Evolutionary conservation across 192 early-diverging fungal species (phyloP).

Genomic region (Linnemannia elongata): DNA sequence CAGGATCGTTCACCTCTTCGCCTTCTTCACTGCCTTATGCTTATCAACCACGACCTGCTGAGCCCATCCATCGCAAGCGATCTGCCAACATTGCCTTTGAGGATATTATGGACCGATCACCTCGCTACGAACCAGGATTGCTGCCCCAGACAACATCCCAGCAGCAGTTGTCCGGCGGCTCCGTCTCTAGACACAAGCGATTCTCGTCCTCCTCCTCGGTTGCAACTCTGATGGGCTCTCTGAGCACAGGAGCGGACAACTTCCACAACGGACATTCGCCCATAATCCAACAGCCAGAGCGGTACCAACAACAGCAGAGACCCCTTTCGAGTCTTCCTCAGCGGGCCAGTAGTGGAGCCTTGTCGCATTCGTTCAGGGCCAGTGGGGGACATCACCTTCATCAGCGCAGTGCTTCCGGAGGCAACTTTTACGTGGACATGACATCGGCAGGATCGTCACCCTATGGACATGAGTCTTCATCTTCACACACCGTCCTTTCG

Average conservation of each 20-base stretch:
- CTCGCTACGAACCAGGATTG: constrained; percentile 10
- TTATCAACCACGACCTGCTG: constrained; percentile 20
- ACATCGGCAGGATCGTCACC: constrained; percentile 18
- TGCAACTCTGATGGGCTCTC: constrained; percentile 17
- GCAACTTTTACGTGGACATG: constrained; percentile 41
- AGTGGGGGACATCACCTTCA: constrained; percentile 42
- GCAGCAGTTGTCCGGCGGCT: neutral
- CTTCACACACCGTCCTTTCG: neutral
- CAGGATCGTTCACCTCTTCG: constrained; percentile 9
- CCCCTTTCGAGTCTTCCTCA: neutral
- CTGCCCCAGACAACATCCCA: neutral
- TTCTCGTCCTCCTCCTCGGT: constrained; percentile 45
- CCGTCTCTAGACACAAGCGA: constrained; percentile 36
- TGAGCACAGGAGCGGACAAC: constrained; percentile 12
- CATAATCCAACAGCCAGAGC: constrained; percentile 2
- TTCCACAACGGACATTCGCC: constrained; percentile 26
- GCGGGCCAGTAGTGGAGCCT: constrained; percentile 19
- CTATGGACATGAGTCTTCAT: constrained; percentile 11
- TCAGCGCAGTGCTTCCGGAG: constrained; percentile 42
- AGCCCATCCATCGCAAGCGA: constrained; percentile 37
- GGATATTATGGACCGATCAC: constrained; percentile 22
- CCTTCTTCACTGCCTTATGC: neutral
- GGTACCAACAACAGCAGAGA: constrained; percentile 13
- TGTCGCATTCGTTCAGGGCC: constrained; percentile 11
- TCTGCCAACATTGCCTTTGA: constrained; percentile 53